Evolutionary conservation across 2,329 filamentous ascomycete genomes (phyloP), one percentile per base, ranked within the genome.

Genomic region (Pseudocercospora musae): DNA sequence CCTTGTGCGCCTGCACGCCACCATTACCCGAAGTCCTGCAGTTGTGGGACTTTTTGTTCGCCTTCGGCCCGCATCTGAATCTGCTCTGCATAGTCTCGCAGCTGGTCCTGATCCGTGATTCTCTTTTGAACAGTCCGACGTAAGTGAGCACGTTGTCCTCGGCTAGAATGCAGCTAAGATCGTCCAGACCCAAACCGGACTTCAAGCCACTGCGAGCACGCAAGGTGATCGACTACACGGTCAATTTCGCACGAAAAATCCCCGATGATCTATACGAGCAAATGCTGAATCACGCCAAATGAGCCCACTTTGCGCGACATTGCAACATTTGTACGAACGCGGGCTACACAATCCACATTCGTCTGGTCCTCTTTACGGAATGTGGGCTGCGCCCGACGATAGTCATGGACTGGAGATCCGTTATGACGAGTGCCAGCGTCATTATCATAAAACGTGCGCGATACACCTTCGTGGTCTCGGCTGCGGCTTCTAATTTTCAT

Each of bases 31-130:
- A 99, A 77, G 95, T 99, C 0, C 78, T 99, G 59, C 86, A 90
- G 66, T 83, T 99, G 1, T 99, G 95, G 95, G 95, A 99, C 75
- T 99, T 99, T 70, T 78, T 99, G 21, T 96, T 99, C 73, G 94
- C 95, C 0, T 99, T 97, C 70, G 95, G 95, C 0, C 88, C 92
- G 37, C 95, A 99, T 76, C 77, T 99, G 64, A 99, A 99, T 73
- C 91, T 99, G 60, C 79, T 99, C 21, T 98, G 95, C 75, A 97
- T 99, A 67, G 95, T 98, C 15, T 94, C 94, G 13, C 95, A 99
- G 78, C 81, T 99, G 57, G 89, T 97, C 54, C 85, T 96, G 71
- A 91, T 97, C 78, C 84, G 93, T 62, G 89, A 93, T 60, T 87
- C 91, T 64, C 88, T 99, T 58, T 79, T 99, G 69, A 87, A 87